Evolutionary conservation across 2,329 filamentous ascomycete genomes (phyloP), one percentile per base, ranked within the genome.

Genomic region (Delphinella strobiligena): DNA sequence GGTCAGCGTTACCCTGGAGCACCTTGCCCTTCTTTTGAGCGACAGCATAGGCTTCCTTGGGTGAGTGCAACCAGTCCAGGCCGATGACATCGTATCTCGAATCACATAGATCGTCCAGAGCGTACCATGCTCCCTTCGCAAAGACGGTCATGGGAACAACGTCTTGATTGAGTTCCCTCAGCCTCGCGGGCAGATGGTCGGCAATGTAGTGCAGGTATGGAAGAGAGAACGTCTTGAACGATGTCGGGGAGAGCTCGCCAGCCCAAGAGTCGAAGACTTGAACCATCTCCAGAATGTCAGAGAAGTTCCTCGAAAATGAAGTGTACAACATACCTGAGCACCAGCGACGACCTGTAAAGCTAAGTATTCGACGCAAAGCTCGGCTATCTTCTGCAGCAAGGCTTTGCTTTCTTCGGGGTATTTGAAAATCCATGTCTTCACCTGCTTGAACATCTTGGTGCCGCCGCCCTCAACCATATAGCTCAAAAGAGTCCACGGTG

Each of bases 181-280:
- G 66, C 45, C 77, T 78, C 51, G 68, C 70, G 1, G 89, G 89
- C 3, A 98, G 72, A 49, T 88, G 74, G 49, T 81, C 69, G 9
- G 87, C 78, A 50, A 98, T 96, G 57, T 88, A 78, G 32, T 74
- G 74, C 38, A 98, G 71, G 56, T 89, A 94, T 1, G 91, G 91
- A 49, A 91, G 74, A 2, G 85, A 80, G 60, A 96, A 93, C 41
- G 80, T 69, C 55, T 80, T 80, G 68, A 95, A 98, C 1, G 82
- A 77, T 5, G 75, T 63, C 1, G 91, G 89, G 7, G 83, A 87
- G 34, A 98, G 71, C 64, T 98, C 91, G 31, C 87, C 88, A 2
- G 91, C 91, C 89, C 91, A 98, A 0, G 89, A 96, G 59, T 98
- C 91, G 55, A 98, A 98, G 10, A 98, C 86, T 71, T 96, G 91